These are phyloP conservation scores for Mycena maculata DNA, from an alignment of 768 basidiomycete genomes.

Conservation along the genomic window DNA sequence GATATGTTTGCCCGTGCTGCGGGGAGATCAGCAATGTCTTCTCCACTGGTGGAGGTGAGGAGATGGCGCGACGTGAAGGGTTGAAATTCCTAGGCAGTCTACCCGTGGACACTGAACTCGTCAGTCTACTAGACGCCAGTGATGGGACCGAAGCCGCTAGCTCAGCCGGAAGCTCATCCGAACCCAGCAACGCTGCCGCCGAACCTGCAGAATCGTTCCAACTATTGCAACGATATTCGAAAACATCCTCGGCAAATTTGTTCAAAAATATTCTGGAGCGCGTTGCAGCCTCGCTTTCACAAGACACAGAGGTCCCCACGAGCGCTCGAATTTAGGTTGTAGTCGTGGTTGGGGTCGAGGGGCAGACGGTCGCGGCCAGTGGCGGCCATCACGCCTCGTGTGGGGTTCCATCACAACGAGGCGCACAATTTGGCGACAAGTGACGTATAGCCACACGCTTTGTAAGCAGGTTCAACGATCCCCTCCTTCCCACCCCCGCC, in stretches of 20 bases:
- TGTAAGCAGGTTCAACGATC: not conserved
- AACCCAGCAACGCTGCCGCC: constrained; percentile 33
- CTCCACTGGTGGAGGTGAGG: constrained; percentile 92
- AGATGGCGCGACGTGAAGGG: constrained; percentile 82
- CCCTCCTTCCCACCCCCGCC: not conserved
- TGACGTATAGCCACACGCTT: not conserved
- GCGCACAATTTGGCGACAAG: not conserved
- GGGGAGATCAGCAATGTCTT: constrained; percentile 96
- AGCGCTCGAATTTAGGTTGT: not conserved
- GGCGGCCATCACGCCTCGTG: constrained; percentile 12
- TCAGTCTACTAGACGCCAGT: constrained; percentile 83
- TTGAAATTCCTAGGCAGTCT: constrained; percentile 86
- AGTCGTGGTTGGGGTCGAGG: not conserved
- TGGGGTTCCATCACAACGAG: not conserved
- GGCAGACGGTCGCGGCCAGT: not conserved
- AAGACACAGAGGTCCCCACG: constrained; percentile 3
- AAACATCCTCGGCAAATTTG: constrained; percentile 75
- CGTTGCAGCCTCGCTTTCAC: constrained; percentile 46
- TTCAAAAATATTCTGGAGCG: constrained; percentile 70
- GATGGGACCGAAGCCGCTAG: constrained; percentile 39
- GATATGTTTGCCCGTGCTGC: constrained; percentile 97
- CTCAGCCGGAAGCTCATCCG: constrained; percentile 11
- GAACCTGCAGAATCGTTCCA: constrained; percentile 54
- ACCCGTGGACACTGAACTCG: constrained; percentile 94
- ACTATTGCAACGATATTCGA: constrained; percentile 70